These are phyloP conservation scores for Suhomyces coccinellae DNA, from an alignment of 1,139 yeast species.

Conservation along the genomic window DNA sequence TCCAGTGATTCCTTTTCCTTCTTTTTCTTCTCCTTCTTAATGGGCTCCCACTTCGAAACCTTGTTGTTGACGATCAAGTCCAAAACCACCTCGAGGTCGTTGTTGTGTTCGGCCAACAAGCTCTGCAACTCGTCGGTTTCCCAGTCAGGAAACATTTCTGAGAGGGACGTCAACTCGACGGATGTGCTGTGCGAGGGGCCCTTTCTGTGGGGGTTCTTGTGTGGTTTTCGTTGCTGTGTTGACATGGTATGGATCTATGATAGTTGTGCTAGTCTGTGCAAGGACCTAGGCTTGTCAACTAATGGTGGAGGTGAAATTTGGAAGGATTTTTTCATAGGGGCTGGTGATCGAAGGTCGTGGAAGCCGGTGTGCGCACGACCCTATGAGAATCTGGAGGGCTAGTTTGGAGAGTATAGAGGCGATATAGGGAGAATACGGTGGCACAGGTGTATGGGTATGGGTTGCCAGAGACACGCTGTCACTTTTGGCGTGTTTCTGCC, in stretches of 20 bases:
- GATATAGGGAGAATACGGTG: too few relatives aligned
- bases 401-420: too few relatives aligned
- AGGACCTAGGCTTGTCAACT: conserved; percentile 10
- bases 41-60: conserved; percentile 61
- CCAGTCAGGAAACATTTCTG: conserved; percentile 96
- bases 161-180: conserved; percentile 55
- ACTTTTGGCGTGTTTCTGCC: too few relatives aligned
- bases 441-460: too few relatives aligned
- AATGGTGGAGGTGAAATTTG: conserved; percentile 9
- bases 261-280: conserved; percentile 13
- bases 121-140: conserved; percentile 77
- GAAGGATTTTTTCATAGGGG: conserved; percentile 12
- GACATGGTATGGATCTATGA: conserved; percentile 14
- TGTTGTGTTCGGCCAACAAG: conserved; percentile 68
- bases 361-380: conserved; percentile 11
- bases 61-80: conserved; percentile 86
- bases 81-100: conserved; percentile 76
- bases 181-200: conserved; percentile 17
- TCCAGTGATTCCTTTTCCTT: conserved; percentile 23
- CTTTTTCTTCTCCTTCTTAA: conserved; percentile 51
- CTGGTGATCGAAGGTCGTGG: conserved; percentile 14
- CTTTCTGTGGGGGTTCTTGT: conserved; percentile 50
- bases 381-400: too few relatives aligned
- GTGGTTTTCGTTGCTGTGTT: conserved; percentile 41
- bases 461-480: too few relatives aligned